phyloP scores from a whole-genome alignment of 2,329 filamentous ascomycete species.

The Cordyceps militaris region DNA sequence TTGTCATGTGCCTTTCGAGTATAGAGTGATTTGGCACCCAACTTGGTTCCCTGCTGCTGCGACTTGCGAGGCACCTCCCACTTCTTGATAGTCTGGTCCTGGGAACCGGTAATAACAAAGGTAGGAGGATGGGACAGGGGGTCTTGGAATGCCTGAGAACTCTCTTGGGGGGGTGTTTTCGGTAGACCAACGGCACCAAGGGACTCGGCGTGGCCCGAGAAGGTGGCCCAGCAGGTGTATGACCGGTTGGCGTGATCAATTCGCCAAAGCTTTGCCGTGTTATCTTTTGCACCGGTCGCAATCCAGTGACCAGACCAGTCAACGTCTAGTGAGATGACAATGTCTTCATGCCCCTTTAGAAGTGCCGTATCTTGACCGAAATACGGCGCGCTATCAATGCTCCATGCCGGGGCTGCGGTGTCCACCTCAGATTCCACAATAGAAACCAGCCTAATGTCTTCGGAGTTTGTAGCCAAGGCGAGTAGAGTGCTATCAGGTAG shows the following conservation, averaged over 20 bases:
- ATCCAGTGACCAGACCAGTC: constrained; percentile 98
- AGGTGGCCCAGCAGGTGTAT: constrained; percentile 71
- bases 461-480: constrained; percentile 89
- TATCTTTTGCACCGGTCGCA: constrained; percentile 93
- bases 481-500: constrained; percentile 73
- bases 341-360: constrained; percentile 86
- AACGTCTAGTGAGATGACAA: constrained; percentile 87
- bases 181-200: constrained; percentile 84
- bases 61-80: constrained; percentile 69
- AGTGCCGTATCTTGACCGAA: constrained; percentile 87
- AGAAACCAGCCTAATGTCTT: constrained; percentile 84
- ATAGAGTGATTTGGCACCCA: constrained; percentile 61
- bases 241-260: constrained; percentile 69
- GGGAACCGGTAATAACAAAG: constrained; percentile 85
- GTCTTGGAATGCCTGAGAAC: constrained; percentile 62
- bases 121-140: constrained; percentile 73
- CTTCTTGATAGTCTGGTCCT: constrained; percentile 90
- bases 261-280: constrained; percentile 84
- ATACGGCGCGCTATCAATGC: constrained; percentile 41
- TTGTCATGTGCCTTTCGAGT: constrained; percentile 97
- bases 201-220: constrained; percentile 91
- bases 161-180: constrained; percentile 57
- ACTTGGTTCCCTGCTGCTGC: constrained; percentile 38
- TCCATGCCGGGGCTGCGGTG: constrained; percentile 18
- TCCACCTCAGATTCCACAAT: constrained; percentile 38